Evolutionary conservation across 2,329 filamentous ascomycete genomes (phyloP).

Genomic region (Arthrocladium fulminans): DNA sequence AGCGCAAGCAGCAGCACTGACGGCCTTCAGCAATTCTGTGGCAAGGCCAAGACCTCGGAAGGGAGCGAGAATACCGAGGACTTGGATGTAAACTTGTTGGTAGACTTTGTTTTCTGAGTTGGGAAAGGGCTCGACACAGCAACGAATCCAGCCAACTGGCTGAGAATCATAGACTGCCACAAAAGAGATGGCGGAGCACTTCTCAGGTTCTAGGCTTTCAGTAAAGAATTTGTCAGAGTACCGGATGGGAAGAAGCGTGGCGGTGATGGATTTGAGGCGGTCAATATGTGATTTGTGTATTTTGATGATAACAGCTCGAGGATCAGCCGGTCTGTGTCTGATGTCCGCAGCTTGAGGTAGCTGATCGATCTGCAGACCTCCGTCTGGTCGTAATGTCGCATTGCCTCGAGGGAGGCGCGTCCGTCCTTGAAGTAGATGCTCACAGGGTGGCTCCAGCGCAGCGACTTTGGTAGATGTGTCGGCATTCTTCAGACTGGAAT

Average conservation of each 20-base stretch:
- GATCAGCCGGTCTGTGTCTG: neutral
- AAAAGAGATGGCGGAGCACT: constrained; percentile 47
- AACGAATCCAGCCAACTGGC: constrained; percentile 41
- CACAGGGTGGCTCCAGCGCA: too few relatives aligned
- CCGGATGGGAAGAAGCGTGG: constrained; percentile 51
- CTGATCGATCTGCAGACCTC: neutral
- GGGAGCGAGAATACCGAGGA: constrained; percentile 50
- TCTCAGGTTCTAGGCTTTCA: constrained; percentile 48
- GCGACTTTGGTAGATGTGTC: neutral
- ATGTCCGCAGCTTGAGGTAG: neutral
- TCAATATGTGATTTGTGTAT: constrained; percentile 47
- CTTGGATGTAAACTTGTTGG: constrained; percentile 52
- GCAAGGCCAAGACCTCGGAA: constrained; percentile 52
- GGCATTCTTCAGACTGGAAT: too few relatives aligned
- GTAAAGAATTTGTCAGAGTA: constrained; percentile 55
- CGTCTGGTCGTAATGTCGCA: neutral
- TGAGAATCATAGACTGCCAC: constrained; percentile 47
- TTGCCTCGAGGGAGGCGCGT: neutral
- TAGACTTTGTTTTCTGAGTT: constrained; percentile 8
- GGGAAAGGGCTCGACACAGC: constrained; percentile 33
- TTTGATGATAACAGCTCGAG: constrained; percentile 44
- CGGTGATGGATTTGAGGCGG: constrained; percentile 49
- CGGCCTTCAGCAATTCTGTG: constrained; percentile 42
- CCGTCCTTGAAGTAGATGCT: too few relatives aligned
- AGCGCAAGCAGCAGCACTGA: constrained; percentile 32